These are phyloP conservation scores for Thamnidium elegans DNA, from an alignment of 192 early-diverging fungal species.

Conservation along the genomic window DNA sequence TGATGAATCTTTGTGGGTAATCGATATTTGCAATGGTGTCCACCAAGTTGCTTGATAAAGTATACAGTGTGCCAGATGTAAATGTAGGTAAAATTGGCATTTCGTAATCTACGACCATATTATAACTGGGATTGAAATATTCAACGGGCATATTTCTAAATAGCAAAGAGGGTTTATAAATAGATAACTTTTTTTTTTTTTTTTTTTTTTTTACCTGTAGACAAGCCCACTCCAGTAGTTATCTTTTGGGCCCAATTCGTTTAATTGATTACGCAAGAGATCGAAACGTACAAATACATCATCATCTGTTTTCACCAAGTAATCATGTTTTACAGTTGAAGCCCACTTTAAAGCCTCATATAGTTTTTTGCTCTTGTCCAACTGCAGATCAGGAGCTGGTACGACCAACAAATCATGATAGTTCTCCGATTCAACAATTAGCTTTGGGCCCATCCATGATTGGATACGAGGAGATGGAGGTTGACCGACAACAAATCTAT, in stretches of 20 bases:
- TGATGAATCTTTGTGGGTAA: slow-evolving; percentile 44
- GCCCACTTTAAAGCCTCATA: slow-evolving; percentile 54
- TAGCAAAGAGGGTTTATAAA: neutral
- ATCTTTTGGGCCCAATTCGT: slow-evolving; percentile 35
- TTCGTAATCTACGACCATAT: slow-evolving; percentile 37
- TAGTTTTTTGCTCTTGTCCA: slow-evolving; percentile 50
- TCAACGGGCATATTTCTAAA: slow-evolving; percentile 52
- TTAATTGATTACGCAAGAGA: slow-evolving; percentile 39
- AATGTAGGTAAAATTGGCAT: slow-evolving; percentile 55
- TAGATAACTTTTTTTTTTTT: neutral
- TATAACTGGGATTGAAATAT: slow-evolving; percentile 43
- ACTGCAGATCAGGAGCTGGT: slow-evolving; percentile 46
- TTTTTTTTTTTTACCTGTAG: slow-evolving; percentile 44
- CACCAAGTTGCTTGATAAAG: slow-evolving; percentile 50
- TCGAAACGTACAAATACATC: slow-evolving; percentile 61
- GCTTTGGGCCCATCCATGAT: slow-evolving; percentile 38
- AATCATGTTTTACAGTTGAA: slow-evolving; percentile 45
- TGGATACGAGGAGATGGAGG: slow-evolving; percentile 40
- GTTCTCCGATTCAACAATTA: slow-evolving; percentile 42
- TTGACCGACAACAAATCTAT: slow-evolving; percentile 54
- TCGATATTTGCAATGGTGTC: slow-evolving; percentile 37
- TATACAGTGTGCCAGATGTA: slow-evolving; percentile 53
- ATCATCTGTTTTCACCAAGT: slow-evolving; percentile 56
- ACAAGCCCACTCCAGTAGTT: slow-evolving; percentile 56
- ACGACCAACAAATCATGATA: slow-evolving; percentile 53